Evolutionary conservation across 2,329 filamentous ascomycete genomes (phyloP).

Genomic region (Arthrocladium fulminans): DNA sequence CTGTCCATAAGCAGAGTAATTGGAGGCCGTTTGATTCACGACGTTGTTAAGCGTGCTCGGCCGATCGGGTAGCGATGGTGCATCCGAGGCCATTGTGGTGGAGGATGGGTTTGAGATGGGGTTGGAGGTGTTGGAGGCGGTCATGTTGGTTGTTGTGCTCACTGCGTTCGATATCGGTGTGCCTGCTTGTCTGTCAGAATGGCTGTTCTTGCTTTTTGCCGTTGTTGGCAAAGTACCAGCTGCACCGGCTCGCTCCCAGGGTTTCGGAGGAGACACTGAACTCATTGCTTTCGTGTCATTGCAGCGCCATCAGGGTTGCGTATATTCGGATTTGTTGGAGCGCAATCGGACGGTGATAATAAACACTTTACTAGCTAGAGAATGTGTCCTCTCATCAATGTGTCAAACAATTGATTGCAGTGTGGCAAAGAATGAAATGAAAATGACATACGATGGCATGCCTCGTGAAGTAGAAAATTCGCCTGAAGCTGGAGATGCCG

Average conservation of each 20-base stretch:
- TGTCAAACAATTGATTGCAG: background rate
- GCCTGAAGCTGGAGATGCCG: background rate
- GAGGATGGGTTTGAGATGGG: constrained; percentile 34
- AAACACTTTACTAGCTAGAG: too few species aligned
- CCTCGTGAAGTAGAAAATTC: background rate
- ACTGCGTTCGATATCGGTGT: constrained; percentile 14
- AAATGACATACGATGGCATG: background rate
- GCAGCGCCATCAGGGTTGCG: background rate
- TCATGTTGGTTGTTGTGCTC: constrained; percentile 32
- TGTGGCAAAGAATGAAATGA: background rate
- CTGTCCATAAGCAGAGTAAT: constrained; percentile 59
- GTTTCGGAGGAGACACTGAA: constrained; percentile 78
- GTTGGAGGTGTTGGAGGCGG: constrained; percentile 34
- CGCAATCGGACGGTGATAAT: too few species aligned
- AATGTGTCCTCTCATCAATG: too few species aligned
- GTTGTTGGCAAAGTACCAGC: constrained; percentile 34
- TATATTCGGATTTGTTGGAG: background rate
- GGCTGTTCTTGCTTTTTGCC: background rate
- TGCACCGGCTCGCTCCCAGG: constrained; percentile 76
- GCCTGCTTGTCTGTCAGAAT: constrained; percentile 14
- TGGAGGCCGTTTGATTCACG: constrained; percentile 80
- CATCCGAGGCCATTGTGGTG: constrained; percentile 32
- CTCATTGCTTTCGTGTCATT: constrained; percentile 40
- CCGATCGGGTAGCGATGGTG: constrained; percentile 69
- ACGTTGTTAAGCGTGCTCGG: constrained; percentile 68